phyloP scores from a whole-genome alignment of 2,329 filamentous ascomycete species.

The Scolecobasidium constrictum region DNA sequence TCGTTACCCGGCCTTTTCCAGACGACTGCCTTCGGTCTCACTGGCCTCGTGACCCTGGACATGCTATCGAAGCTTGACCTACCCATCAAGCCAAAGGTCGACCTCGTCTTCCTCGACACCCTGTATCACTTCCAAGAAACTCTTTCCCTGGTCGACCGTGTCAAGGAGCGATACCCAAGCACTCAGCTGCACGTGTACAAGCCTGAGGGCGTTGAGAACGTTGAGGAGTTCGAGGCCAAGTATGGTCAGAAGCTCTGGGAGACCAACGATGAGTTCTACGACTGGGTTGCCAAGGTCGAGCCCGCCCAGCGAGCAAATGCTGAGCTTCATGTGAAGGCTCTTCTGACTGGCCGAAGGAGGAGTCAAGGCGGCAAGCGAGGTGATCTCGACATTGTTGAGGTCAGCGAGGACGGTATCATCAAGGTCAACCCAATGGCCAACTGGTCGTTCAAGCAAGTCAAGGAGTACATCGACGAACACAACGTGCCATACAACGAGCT shows the following conservation, averaged over 20 bases:
- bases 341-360: constrained; percentile 81
- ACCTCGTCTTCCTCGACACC: constrained; percentile 45
- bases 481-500: constrained; percentile 89
- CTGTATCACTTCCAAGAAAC: constrained; percentile 42
- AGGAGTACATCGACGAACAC: constrained; percentile 75
- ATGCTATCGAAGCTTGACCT: constrained; percentile 64
- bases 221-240: constrained; percentile 66
- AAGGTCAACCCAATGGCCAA: constrained; percentile 97
- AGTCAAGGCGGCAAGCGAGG: constrained; percentile 91
- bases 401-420: constrained; percentile 83
- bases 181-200: constrained; percentile 82
- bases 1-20: constrained; percentile 75
- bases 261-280: constrained; percentile 77
- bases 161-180: constrained; percentile 65
- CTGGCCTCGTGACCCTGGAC: constrained; percentile 42
- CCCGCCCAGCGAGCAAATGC: constrained; percentile 85
- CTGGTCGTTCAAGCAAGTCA: constrained; percentile 86
- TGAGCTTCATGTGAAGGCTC: constrained; percentile 76
- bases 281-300: constrained; percentile 96
- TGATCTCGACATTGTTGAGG: constrained; percentile 79
- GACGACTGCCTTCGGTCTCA: constrained; percentile 40
- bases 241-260: constrained; percentile 83
- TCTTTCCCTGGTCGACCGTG: constrained; percentile 46
- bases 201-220: constrained; percentile 63
- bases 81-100: constrained; percentile 42